Conservation (phyloP, 441 rosid genomes). For the Syzygium syzygioides region DNA sequence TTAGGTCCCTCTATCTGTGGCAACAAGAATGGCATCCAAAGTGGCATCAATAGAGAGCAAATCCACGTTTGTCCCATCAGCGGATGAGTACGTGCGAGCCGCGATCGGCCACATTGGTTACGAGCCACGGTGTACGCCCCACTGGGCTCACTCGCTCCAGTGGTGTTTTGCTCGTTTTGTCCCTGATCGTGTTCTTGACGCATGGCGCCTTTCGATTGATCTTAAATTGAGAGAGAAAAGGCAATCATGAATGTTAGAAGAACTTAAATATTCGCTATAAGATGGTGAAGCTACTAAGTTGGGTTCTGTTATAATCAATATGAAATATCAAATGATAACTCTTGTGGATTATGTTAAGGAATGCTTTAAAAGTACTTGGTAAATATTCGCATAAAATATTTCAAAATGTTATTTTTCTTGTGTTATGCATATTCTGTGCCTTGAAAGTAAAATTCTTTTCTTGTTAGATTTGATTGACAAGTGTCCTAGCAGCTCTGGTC, state of each 20-base stretch:
- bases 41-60: conserved; percentile 39
- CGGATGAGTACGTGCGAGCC: conserved; percentile 47
- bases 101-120: conserved; percentile 50
- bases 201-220: conserved; percentile 73
- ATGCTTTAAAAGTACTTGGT: neutral
- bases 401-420: neutral
- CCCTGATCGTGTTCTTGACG: conserved; percentile 50
- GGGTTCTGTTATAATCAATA: neutral
- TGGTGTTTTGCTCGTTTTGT: conserved; percentile 49
- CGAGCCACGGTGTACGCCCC: conserved; percentile 56
- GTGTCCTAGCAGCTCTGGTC: neutral
- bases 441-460: neutral
- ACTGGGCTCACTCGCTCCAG: conserved; percentile 70
- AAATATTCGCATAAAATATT: neutral
- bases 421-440: neutral
- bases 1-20: conserved; percentile 70
- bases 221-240: conserved; percentile 28
- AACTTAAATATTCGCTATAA: neutral
- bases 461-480: neutral
- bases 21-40: conserved; percentile 58
- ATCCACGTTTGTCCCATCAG: conserved; percentile 50
- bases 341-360: neutral
- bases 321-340: neutral
- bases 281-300: neutral
- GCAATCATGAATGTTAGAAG: neutral